Evolutionary conservation across 2,329 filamentous ascomycete genomes (phyloP).

Genomic region (Beauveria sp.): DNA sequence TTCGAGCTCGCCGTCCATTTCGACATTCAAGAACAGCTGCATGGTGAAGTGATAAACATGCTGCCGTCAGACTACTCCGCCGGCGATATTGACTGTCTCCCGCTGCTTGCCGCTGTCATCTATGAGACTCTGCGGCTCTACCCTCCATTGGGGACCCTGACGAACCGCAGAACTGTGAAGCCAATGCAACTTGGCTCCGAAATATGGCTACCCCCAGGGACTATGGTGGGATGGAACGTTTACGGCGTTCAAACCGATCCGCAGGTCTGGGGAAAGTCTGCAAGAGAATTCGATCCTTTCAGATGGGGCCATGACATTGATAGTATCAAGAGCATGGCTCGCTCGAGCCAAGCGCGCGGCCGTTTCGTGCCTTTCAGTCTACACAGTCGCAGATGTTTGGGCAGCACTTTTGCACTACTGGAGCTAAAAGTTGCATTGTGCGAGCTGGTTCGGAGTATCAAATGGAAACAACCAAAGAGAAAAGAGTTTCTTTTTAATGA

Average conservation of each 20-base stretch:
- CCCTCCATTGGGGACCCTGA: background rate
- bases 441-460: background rate
- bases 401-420: background rate
- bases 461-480: no score
- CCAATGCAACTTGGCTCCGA: background rate
- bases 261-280: background rate
- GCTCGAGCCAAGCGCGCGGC: background rate
- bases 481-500: no score
- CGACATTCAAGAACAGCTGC: no score
- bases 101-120: background rate
- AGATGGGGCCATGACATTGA: background rate
- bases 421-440: background rate
- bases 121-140: background rate
- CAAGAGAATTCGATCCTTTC: background rate
- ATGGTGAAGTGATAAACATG: no score
- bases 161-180: background rate
- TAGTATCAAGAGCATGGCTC: background rate
- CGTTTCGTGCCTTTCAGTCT: background rate
- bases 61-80: background rate
- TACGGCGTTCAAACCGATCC: background rate
- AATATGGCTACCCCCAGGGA: background rate
- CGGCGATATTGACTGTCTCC: background rate
- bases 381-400: background rate
- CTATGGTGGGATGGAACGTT: background rate
- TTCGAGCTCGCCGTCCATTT: no score